Conservation (phyloP, 495 filamentous ascomycete genomes). For the Penicillium bovifimosum region DNA sequence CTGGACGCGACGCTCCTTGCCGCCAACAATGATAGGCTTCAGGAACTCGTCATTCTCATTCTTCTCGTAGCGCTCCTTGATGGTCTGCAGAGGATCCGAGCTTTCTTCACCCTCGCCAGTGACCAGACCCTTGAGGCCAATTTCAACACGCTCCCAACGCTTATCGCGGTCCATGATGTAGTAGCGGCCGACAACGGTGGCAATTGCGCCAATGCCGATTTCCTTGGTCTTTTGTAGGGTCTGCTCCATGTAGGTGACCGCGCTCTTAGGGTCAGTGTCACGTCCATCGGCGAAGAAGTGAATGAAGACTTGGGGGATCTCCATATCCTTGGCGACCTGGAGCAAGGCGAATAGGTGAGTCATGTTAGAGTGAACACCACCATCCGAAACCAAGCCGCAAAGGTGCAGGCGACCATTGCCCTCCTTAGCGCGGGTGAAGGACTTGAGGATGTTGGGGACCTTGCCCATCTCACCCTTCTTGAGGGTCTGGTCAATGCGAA, state of each 20-base stretch:
- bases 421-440: slow-evolving; percentile 75
- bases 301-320: slow-evolving; percentile 86
- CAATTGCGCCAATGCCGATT: slow-evolving; percentile 78
- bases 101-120: slow-evolving; percentile 80
- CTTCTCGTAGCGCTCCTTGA: slow-evolving; percentile 81
- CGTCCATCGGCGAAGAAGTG: slow-evolving; percentile 99
- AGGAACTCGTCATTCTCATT: slow-evolving; percentile 95
- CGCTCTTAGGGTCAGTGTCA: slow-evolving; percentile 94
- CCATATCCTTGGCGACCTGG: slow-evolving; percentile 79
- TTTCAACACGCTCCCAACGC: slow-evolving; percentile 91
- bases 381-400: slow-evolving; percentile 83
- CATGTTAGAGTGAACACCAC: slow-evolving; percentile 95
- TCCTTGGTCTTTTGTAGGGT: slow-evolving; percentile 73
- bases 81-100: slow-evolving; percentile 76
- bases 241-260: slow-evolving; percentile 77
- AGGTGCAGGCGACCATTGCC: slow-evolving; percentile 90
- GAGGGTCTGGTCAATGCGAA: slow-evolving; percentile 91
- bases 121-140: slow-evolving; percentile 82
- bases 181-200: slow-evolving; percentile 93
- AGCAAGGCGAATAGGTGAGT: slow-evolving; percentile 84
- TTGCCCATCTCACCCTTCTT: slow-evolving; percentile 80
- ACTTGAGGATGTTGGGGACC: slow-evolving; percentile 70
- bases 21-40: slow-evolving; percentile 92
- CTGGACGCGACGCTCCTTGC: slow-evolving; percentile 76
- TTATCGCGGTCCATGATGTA: slow-evolving; percentile 99